Percentiles rank a stretch among this genome's conserved stretches.
Evolutionary conservation across 768 basidiomycete genomes (phyloP).

Genomic region (Lactarius hatsudake): DNA sequence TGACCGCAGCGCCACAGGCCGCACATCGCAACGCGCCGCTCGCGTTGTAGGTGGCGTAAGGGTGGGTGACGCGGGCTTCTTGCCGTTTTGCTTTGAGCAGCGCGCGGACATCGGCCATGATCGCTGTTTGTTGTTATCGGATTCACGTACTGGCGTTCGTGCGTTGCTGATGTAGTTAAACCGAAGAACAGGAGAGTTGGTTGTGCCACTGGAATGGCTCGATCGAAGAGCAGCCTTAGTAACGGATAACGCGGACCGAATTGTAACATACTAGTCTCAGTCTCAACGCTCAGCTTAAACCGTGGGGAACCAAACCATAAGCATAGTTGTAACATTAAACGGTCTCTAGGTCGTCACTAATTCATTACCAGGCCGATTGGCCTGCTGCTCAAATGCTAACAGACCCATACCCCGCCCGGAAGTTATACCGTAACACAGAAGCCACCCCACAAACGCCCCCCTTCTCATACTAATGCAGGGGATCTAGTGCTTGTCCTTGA

Average conservation of each 20-base stretch:
- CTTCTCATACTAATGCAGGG: not conserved
- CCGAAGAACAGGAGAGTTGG: constrained; percentile 9
- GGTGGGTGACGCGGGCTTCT: constrained; percentile 69
- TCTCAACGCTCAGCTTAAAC: not conserved
- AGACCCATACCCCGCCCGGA: not conserved
- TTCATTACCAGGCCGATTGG: constrained; percentile 12
- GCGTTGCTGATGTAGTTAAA: not conserved
- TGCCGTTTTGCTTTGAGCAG: constrained; percentile 82
- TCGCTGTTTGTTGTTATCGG: not conserved
- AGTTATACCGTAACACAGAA: constrained; percentile 3
- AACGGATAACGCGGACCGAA: not conserved
- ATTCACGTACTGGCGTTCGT: not conserved
- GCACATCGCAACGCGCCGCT: constrained; percentile 68
- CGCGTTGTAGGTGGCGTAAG: constrained; percentile 64
- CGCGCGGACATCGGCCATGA: constrained; percentile 78
- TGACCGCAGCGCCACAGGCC: constrained; percentile 60
- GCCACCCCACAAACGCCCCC: constrained; percentile 10
- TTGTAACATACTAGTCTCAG: not conserved
- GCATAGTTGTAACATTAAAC: constrained; percentile 14
- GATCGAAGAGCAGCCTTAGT: not conserved
- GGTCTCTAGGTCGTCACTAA: not conserved
- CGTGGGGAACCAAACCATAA: constrained; percentile 3
- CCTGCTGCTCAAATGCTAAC: constrained; percentile 14
- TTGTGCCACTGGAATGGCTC: not conserved
- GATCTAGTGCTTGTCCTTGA: constrained; percentile 50